phyloP scores from a whole-genome alignment of 768 basidiomycete species.

The Rhodotorula paludigena region DNA sequence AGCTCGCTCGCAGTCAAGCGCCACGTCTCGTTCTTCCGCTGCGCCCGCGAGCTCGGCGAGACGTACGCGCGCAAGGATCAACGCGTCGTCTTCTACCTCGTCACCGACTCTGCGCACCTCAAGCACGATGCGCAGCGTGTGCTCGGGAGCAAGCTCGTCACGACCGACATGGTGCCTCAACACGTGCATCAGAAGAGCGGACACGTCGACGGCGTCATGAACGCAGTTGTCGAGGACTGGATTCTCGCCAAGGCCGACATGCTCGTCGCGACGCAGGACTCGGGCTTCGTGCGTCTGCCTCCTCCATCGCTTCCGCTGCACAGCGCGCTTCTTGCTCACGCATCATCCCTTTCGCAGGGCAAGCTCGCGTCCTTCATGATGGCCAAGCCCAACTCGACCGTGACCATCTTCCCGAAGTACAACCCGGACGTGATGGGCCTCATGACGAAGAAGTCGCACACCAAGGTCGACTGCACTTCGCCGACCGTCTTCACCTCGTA shows the following conservation, averaged over 20 bases:
- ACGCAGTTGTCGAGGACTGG: slow-evolving; percentile 35
- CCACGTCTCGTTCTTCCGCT: slow-evolving; percentile 32
- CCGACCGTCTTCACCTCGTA: slow-evolving; percentile 15
- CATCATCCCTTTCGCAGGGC: slow-evolving; percentile 2
- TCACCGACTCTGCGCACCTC: slow-evolving; percentile 29
- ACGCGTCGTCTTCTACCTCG: slow-evolving; percentile 27
- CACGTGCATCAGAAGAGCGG: slow-evolving; percentile 37
- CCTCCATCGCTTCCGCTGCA: background rate
- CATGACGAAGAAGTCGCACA: slow-evolving; percentile 21
- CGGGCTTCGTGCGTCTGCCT: slow-evolving; percentile 17
- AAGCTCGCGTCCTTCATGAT: slow-evolving; percentile 35
- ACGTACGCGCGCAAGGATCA: slow-evolving; percentile 28
- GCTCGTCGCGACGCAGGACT: slow-evolving; percentile 33
- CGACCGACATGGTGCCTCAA: slow-evolving; percentile 24
- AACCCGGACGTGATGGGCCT: slow-evolving; percentile 31
- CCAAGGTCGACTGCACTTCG: slow-evolving; percentile 28
- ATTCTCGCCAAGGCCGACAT: slow-evolving; percentile 30
- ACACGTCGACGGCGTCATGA: slow-evolving; percentile 32
- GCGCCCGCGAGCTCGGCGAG: slow-evolving; percentile 29
- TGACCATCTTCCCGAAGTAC: slow-evolving; percentile 34
- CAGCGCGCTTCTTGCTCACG: no score
- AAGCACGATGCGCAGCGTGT: slow-evolving; percentile 20
- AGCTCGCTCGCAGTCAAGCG: slow-evolving; percentile 32
- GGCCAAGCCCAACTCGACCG: slow-evolving; percentile 21
- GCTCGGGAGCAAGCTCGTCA: slow-evolving; percentile 24